A percentile compares a stretch with the other conserved stretches of the same genome.
These are phyloP conservation scores for Theobroma cacao DNA, from an alignment of 345 rosid species.

Conservation along the genomic window DNA sequence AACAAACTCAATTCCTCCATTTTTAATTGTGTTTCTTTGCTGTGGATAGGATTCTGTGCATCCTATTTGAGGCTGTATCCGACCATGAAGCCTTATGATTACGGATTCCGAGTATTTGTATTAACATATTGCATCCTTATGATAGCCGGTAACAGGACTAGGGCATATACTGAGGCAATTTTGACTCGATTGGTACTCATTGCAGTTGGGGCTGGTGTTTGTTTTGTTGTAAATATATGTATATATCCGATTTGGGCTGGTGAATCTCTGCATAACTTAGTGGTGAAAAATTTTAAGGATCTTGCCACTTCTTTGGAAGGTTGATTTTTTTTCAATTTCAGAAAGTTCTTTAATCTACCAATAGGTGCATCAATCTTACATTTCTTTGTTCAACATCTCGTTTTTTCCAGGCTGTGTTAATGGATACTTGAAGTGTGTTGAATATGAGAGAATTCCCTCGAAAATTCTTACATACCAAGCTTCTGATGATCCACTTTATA, in stretches of 20 bases:
- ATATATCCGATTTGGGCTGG: constrained; percentile 97
- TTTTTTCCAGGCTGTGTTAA: constrained; percentile 59
- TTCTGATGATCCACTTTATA: constrained; percentile 78
- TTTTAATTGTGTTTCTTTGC: constrained; percentile 11
- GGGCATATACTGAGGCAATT: constrained; percentile 65
- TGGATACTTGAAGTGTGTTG: constrained; percentile 64
- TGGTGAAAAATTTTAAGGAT: constrained; percentile 68
- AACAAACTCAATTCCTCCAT: neutral
- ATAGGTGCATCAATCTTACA: neutral
- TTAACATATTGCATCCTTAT: constrained; percentile 73
- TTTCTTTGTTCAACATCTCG: neutral
- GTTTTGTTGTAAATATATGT: constrained; percentile 62
- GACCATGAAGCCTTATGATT: constrained; percentile 85
- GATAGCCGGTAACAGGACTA: constrained; percentile 79
- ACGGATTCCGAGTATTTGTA: constrained; percentile 84
- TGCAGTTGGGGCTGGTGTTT: constrained; percentile 64
- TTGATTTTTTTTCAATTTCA: constrained; percentile 9
- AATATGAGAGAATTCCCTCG: constrained; percentile 67
- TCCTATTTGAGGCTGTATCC: constrained; percentile 76
- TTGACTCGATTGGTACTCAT: constrained; percentile 68
- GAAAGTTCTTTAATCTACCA: neutral
- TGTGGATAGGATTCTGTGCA: constrained; percentile 52
- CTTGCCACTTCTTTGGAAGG: constrained; percentile 92
- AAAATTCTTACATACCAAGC: constrained; percentile 82
- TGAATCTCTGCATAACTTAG: constrained; percentile 81